Evolutionary conservation across 441 rosid genomes (phyloP), one percentile per base, ranked within the genome.

Genomic region (Breynia disticha): DNA sequence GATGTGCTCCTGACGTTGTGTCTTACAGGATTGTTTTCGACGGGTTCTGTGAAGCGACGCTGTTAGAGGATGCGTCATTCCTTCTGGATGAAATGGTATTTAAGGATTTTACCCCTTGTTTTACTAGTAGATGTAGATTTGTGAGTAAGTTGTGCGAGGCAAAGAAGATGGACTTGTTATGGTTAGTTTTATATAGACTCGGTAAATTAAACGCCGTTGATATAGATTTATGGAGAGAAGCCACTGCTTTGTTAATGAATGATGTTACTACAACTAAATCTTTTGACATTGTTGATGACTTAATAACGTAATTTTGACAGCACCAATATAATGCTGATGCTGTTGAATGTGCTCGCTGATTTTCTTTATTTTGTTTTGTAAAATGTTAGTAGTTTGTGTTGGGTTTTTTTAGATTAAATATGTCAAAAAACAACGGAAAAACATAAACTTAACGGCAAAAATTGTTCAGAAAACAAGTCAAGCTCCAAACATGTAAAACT

Each of bases 51-150:
- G 66, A 64, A 20, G 67, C 56, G 52, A 61, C 63, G 70, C 78
- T 64, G 59, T 66, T 68, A 5, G 60, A 79, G 67, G 89, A 81
- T 62, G 94, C 87, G 3, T 60, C 72, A 1, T 64, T 66, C 47
- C 22, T 82, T 64, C 73, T 90, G 71, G 91, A 86, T 45, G 95
- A 84, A 72, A 90, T 90, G 95, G 38, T 79, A 41, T 82, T 82
- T 57, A 86, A 84, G 72, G 89, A 84, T 5, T 82, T 73, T 65
- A 55, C 47, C 17, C 87, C 95, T 60, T 78, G 55, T 63, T 46
- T 57, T 38, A 67, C 63, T 45, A 72, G 73, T 41, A 19, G 76
- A 46, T 43, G 42, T 32, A 57, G 64, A 24, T 78, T 73, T 58
- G 67, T 90, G 21, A 61, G 71, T 16, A 62, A 59, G 48, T 68